These are phyloP conservation scores for Zalaria sp. DNA, from an alignment of 2,329 filamentous ascomycete species.

Conservation along the genomic window DNA sequence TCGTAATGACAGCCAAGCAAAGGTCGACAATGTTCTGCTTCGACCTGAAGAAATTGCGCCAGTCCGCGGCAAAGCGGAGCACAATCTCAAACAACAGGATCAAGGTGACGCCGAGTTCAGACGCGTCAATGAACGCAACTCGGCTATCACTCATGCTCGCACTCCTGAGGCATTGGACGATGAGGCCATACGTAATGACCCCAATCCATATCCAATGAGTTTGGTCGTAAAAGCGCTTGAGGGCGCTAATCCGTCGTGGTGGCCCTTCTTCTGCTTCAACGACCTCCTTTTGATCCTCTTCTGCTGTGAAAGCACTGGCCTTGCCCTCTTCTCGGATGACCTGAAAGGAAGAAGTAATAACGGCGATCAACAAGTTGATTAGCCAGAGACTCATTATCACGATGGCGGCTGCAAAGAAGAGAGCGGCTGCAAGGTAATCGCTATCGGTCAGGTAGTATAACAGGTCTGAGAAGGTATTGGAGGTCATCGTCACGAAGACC, in stretches of 20 bases:
- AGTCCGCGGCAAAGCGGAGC: constrained; percentile 63
- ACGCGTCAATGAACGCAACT: constrained; percentile 50
- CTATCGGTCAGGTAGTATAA: constrained; percentile 90
- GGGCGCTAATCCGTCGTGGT: constrained; percentile 28
- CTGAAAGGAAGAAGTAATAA: constrained; percentile 97
- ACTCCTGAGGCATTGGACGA: constrained; percentile 66
- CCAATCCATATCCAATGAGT: constrained; percentile 65
- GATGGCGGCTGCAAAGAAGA: constrained; percentile 61
- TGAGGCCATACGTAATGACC: constrained; percentile 66
- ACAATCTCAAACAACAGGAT: constrained; percentile 71
- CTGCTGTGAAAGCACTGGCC: constrained; percentile 78
- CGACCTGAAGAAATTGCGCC: constrained; percentile 63
- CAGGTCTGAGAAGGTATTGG: constrained; percentile 88
- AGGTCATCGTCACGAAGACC: constrained; percentile 96
- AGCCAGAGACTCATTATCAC: constrained; percentile 94
- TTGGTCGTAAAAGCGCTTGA: constrained; percentile 64
- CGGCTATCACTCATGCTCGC: constrained; percentile 54
- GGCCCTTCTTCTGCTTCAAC: constrained; percentile 21
- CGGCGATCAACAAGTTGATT: constrained; percentile 84
- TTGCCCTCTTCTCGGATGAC: constrained; percentile 95
- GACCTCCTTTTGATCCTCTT: constrained; percentile 43
- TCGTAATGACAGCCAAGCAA: constrained; percentile 63
- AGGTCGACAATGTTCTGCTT: constrained; percentile 71
- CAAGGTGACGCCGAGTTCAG: constrained; percentile 64
- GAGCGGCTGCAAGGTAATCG: constrained; percentile 72